phyloP scores from a whole-genome alignment of 1,284 basidiomycete species.

The Malassezia sp. region DNA sequence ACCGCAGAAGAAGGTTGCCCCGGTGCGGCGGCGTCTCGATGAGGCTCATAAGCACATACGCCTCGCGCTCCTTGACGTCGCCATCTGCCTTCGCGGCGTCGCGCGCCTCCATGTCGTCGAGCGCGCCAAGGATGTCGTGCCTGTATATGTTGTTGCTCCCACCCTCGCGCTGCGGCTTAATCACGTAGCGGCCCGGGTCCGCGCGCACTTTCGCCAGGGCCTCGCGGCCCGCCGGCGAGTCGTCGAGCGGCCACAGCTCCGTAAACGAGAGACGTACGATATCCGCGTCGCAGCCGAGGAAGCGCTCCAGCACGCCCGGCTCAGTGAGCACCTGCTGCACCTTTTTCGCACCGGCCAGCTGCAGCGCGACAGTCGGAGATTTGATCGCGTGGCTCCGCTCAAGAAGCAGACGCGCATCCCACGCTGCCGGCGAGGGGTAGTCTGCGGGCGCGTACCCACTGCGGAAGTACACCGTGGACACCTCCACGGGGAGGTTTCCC shows the following conservation, averaged over 20 bases:
- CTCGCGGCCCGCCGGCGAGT: slow-evolving; percentile 48
- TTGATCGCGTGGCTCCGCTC: slow-evolving; percentile 78
- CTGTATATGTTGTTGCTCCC: slow-evolving; percentile 96
- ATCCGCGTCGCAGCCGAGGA: slow-evolving; percentile 44
- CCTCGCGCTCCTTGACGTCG: slow-evolving; percentile 47
- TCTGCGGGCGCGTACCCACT: slow-evolving; percentile 77
- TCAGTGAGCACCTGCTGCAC: slow-evolving; percentile 79
- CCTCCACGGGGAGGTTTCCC: slow-evolving; percentile 51
- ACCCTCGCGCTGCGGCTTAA: slow-evolving; percentile 92
- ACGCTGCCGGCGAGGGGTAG: slow-evolving; percentile 58
- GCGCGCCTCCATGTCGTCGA: slow-evolving; percentile 58
- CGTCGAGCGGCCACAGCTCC: slow-evolving; percentile 46
- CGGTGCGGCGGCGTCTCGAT: slow-evolving; percentile 63
- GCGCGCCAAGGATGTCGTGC: slow-evolving; percentile 64
- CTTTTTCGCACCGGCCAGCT: slow-evolving; percentile 90
- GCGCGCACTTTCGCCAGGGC: slow-evolving; percentile 55
- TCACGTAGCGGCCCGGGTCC: slow-evolving; percentile 57
- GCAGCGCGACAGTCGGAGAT: slow-evolving; percentile 78
- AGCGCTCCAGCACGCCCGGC: slow-evolving; percentile 62
- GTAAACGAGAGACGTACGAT: slow-evolving; percentile 22
- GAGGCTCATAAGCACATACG: slow-evolving; percentile 88
- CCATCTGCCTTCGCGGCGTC: slow-evolving; percentile 32
- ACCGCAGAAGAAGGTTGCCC: slow-evolving; percentile 63
- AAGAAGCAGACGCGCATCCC: slow-evolving; percentile 62
- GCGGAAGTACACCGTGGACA: slow-evolving; percentile 76